Evolutionary conservation across 768 basidiomycete genomes (phyloP), one percentile per base, ranked within the genome.

Genomic region (Pulveroboletus sp.): DNA sequence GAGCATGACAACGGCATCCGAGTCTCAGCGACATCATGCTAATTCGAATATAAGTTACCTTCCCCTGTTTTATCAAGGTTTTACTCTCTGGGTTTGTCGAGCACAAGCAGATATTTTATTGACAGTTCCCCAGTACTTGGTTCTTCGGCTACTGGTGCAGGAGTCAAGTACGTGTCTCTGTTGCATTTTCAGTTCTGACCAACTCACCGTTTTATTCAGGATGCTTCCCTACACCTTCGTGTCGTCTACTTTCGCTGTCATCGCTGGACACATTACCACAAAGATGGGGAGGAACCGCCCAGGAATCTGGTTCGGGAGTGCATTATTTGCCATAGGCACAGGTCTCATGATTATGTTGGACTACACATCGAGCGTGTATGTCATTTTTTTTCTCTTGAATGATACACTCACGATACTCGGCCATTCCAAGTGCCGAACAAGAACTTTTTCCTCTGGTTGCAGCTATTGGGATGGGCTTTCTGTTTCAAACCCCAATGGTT

Each of bases 181-280:
- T 14, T 43, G 8, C 11, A 2, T 38, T 30, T 5, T 10, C 1
- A 17, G 17, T 24, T 21, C 9, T 4, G 2, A 7, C 15, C 11
- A 17, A 6, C 54, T 57, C 6, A 61, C 14, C 2, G 0, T 3
- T 30, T 39, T 13, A 4, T 50, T 10, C 49, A 86, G 85, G 62
- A 86, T 87, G 81, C 68, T 91, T 8, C 78, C 89, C 0, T 91
- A 71, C 63, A 87, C 85, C 3, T 71, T 87, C 5, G 82, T 79
- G 1, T 67, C 71, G 39, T 71, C 87, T 3, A 7, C 74, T 4
- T 62, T 77, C 13, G 82, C 83, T 26, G 76, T 78, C 3, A 3
- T 77, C 0, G 72, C 79, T 17, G 89, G 89, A 21, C 62, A 84
- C 14, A 7, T 84, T 17, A 76, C 84, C 32, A 73, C 84, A 6